Evolutionary conservation across 306 rosid genomes (phyloP), one percentile per base, ranked within the genome.

Genomic region (Adenanthera pavonina): DNA sequence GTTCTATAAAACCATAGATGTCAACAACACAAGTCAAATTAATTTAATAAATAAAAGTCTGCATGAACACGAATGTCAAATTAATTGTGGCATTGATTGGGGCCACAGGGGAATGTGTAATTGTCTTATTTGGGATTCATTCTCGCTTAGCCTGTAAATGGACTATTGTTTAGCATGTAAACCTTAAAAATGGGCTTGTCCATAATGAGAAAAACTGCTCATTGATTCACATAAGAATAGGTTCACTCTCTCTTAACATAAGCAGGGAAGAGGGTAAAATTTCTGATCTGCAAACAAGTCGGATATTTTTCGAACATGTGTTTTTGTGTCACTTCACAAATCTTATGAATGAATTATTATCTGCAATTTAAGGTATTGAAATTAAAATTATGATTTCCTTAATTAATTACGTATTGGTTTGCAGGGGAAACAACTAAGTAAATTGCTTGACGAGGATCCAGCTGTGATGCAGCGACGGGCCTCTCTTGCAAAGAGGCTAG

Each of bases 391-490:
- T 66, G 30, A 36, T 17, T 15, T 41, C 12, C 30, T 67, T 67
- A 16, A 19, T 20, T 67, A 48, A 6, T 77, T 30, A 51, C 8
- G 46, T 19, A 12, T 56, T 78, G 40, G 8, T 54, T 74, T 75
- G 74, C 94, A 93, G 99, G 86, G 88, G 43, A 96, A 90, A 88
- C 91, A 92, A 30, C 72, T 96, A 72, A 85, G 93, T 3, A 73
- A 94, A 3, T 75, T 96, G 61, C 80, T 96, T 92, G 92, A 92
- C 4, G 99, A 94, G 92, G 99, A 96, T 79, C 99, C 99, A 0
- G 99, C 97, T 3, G 72, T 96, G 53, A 93, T 93, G 99, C 97
- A 94, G 79, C 91, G 97, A 40, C 84, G 98, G 3, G 7, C 89
- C 59, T 87, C 89, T 60, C 86, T 96, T 0, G 86, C 97, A 12